Percentiles rank a stretch among this genome's conserved stretches.
phyloP scores from a whole-genome alignment of 2,329 filamentous ascomycete species.

The Claviceps sp. region DNA sequence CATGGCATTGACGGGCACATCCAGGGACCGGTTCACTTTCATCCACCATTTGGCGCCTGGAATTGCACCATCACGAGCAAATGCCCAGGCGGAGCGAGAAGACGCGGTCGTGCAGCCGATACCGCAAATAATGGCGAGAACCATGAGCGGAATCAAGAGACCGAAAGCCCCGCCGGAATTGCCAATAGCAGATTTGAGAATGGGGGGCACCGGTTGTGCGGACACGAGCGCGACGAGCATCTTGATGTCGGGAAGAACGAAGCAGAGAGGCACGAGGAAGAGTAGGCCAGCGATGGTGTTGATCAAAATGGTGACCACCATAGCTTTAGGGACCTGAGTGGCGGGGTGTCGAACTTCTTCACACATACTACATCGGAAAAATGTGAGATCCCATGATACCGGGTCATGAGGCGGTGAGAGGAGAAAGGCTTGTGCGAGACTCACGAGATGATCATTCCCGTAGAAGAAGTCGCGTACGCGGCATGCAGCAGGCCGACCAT shows the following conservation, averaged over 20 bases:
- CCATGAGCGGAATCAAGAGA: conserved; percentile 49
- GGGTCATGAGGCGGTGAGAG: not conserved
- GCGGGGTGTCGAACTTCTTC: conserved; percentile 56
- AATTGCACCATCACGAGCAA: conserved; percentile 56
- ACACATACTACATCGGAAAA: conserved; percentile 43
- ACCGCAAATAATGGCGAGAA: conserved; percentile 53
- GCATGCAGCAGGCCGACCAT: conserved; percentile 59
- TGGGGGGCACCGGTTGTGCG: conserved; percentile 50
- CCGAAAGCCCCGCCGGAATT: conserved; percentile 47
- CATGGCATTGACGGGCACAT: conserved; percentile 58
- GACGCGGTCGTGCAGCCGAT: conserved; percentile 57
- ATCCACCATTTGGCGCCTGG: conserved; percentile 50
- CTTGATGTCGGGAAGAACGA: conserved; percentile 51
- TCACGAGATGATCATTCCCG: conserved; percentile 68
- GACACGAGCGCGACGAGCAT: conserved; percentile 38
- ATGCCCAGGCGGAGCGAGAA: conserved; percentile 55
- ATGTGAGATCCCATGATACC: not conserved
- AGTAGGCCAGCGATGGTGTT: conserved; percentile 54
- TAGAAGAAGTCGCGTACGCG: conserved; percentile 61
- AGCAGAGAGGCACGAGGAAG: conserved; percentile 55
- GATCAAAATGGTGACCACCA: conserved; percentile 53
- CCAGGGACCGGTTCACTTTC: conserved; percentile 45
- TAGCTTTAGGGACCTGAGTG: conserved; percentile 57
- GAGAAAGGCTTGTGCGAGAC: conserved; percentile 16
- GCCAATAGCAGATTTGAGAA: conserved; percentile 49